Evolutionary conservation across 352 stramenopile species (phyloP).

Genomic region (Albugo candida): DNA sequence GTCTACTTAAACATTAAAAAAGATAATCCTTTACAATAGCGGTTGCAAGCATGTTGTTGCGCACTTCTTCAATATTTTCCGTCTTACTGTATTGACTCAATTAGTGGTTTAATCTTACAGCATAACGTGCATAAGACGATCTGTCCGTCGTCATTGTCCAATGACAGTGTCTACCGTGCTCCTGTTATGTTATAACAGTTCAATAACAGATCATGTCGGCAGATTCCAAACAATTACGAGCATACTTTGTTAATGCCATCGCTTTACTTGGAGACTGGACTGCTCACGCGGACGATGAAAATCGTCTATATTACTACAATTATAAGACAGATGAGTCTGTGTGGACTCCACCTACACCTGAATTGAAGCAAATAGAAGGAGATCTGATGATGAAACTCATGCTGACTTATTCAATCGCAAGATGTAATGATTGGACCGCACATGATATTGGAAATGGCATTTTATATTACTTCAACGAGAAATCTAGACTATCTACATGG

Average conservation of each 20-base stretch:
- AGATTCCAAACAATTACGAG: too few relatives aligned
- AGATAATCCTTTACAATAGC: too few relatives aligned
- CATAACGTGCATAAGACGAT: too few relatives aligned
- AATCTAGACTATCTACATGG: constrained; percentile 45
- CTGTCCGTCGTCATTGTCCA: too few relatives aligned
- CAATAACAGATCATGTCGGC: too few relatives aligned
- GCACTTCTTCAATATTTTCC: too few relatives aligned
- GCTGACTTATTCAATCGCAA: constrained; percentile 42
- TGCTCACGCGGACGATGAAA: constrained; percentile 50
- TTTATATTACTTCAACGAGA: constrained; percentile 67
- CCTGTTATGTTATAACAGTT: too few relatives aligned
- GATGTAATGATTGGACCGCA: constrained; percentile 42
- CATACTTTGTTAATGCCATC: constrained; percentile 21
- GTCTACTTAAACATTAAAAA: too few relatives aligned
- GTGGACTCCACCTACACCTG: constrained; percentile 27
- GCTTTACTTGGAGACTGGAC: constrained; percentile 39
- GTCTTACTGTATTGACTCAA: too few relatives aligned
- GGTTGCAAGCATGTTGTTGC: too few relatives aligned
- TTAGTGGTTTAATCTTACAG: too few relatives aligned
- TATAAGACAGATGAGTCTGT: constrained; percentile 19
- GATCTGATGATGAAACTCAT: constrained; percentile 77
- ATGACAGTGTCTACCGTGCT: too few relatives aligned
- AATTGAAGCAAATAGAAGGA: constrained; percentile 17
- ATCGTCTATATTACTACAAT: constrained; percentile 64
- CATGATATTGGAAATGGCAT: constrained; percentile 49